These are phyloP conservation scores for Teratosphaeria zuluensis DNA, from an alignment of 2,329 filamentous ascomycete genomes.

Conservation along the genomic window DNA sequence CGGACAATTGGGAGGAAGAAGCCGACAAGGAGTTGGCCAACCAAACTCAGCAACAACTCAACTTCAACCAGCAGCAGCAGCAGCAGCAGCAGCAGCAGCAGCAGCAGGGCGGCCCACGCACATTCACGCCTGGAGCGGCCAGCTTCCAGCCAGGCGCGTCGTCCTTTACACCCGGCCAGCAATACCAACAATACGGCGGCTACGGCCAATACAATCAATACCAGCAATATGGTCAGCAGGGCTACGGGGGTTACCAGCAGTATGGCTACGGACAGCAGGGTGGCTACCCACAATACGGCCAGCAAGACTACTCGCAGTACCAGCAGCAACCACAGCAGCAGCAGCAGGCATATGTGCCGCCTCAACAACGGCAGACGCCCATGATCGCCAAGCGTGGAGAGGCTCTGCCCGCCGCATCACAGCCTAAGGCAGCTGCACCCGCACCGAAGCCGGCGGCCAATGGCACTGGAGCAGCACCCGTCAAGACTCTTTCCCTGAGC, in stretches of 20 bases:
- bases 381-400: conserved; percentile 55
- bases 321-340: conserved; percentile 35
- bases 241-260: conserved; percentile 37
- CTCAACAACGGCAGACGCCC: conserved; percentile 44
- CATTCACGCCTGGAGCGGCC: conserved; percentile 22
- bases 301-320: conserved; percentile 18
- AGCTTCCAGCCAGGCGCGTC: conserved; percentile 27
- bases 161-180: conserved; percentile 28
- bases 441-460: conserved; percentile 41
- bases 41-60: conserved; percentile 30
- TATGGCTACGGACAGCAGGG: conserved; percentile 32
- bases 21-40: conserved; percentile 29
- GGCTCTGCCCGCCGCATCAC: conserved; percentile 37
- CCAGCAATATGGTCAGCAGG: conserved; percentile 15
- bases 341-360: conserved; percentile 40
- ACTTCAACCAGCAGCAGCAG: conserved; percentile 19
- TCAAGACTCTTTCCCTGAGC: conserved; percentile 54
- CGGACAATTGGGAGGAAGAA: conserved; percentile 68
- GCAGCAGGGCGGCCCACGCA: conserved; percentile 18
- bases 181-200: conserved; percentile 33
- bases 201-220: conserved; percentile 18
- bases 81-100: conserved; percentile 22
- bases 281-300: conserved; percentile 22
- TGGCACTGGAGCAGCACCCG: conserved; percentile 40
- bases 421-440: conserved; percentile 11